Conservation (phyloP, 495 filamentous ascomycete genomes). For the Aspergillus nidulans region DNA sequence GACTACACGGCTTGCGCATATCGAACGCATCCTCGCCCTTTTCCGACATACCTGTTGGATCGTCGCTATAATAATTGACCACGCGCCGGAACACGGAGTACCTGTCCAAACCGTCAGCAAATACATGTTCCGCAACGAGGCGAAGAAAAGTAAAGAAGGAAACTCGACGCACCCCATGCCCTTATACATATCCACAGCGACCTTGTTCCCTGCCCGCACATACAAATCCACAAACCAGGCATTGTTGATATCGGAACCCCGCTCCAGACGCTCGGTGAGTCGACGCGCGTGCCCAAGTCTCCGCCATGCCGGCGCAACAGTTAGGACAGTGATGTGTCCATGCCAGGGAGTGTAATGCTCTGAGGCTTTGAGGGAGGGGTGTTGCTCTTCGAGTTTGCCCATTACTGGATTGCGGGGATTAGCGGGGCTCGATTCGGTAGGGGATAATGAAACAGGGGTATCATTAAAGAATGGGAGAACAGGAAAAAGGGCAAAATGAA, state of each 20-base stretch:
- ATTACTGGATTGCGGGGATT: constrained; percentile 58
- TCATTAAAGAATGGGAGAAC: not conserved
- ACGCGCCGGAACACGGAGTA: constrained; percentile 83
- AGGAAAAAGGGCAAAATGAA: too few species aligned
- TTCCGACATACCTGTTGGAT: constrained; percentile 53
- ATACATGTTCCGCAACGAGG: too few species aligned
- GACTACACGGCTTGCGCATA: constrained; percentile 88
- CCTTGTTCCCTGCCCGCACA: constrained; percentile 80
- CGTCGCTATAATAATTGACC: constrained; percentile 85
- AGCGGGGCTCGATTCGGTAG: not conserved
- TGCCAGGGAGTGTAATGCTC: constrained; percentile 94
- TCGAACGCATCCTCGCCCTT: constrained; percentile 83
- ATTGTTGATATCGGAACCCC: constrained; percentile 68
- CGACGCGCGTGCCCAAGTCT: constrained; percentile 79
- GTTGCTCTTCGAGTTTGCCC: constrained; percentile 91
- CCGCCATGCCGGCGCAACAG: constrained; percentile 80
- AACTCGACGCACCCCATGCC: constrained; percentile 76
- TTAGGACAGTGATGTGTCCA: constrained; percentile 94
- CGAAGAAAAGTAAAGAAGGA: not conserved
- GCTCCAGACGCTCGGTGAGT: constrained; percentile 75
- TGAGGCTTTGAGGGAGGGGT: constrained; percentile 61
- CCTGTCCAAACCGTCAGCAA: constrained; percentile 33
- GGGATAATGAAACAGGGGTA: not conserved
- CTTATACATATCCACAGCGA: constrained; percentile 82
- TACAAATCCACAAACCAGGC: constrained; percentile 97